A percentile compares a stretch with the other conserved stretches of the same genome.
phyloP scores from a whole-genome alignment of 768 basidiomycete genomes.

The Basidioascus undulatus region DNA sequence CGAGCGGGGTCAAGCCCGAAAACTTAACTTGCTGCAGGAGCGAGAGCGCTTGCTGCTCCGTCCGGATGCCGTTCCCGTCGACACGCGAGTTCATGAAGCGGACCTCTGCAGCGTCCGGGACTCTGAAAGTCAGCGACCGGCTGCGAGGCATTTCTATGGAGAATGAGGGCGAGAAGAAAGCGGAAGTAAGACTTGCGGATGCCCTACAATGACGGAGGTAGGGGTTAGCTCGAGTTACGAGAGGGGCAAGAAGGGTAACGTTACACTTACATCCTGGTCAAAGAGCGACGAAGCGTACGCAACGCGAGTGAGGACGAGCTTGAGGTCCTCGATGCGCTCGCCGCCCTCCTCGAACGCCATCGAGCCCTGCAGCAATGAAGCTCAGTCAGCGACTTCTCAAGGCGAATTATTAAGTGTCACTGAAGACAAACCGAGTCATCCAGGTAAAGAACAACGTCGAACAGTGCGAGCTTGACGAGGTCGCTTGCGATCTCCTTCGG shows the following conservation, averaged over 20 bases:
- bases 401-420: not conserved
- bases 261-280: constrained; percentile 22
- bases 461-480: constrained; percentile 20
- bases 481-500: constrained; percentile 23
- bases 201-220: no score
- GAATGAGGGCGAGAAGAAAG: not conserved
- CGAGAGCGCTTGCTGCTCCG: constrained; percentile 16
- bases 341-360: constrained; percentile 22
- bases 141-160: not conserved
- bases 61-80: constrained; percentile 20
- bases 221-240: no score
- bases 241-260: no score
- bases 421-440: no score
- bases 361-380: no score
- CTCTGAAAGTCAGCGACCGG: not conserved
- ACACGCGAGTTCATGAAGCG: constrained; percentile 21
- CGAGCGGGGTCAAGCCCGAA: constrained; percentile 20
- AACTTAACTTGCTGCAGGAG: constrained; percentile 21
- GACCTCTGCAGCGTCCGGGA: no score
- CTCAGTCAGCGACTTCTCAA: not conserved
- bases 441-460: constrained; percentile 18
- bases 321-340: constrained; percentile 23
- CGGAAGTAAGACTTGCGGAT: constrained; percentile 17
- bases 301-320: constrained; percentile 16
- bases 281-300: constrained; percentile 20